Percentiles rank a stretch among this genome's conserved stretches.
phyloP scores from a whole-genome alignment of 129 eudicot genomes.

The Ambrosia trifida region DNA sequence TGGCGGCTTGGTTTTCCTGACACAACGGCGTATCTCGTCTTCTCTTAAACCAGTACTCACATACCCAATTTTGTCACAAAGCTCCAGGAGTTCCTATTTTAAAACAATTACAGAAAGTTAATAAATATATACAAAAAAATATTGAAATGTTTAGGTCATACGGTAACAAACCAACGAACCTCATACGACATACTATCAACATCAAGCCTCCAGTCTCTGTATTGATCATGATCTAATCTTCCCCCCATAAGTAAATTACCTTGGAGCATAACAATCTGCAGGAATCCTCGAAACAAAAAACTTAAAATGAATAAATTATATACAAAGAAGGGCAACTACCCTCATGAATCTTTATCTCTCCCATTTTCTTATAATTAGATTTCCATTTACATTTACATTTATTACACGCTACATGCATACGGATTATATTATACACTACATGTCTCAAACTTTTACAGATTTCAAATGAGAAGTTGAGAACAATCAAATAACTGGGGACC shows the following conservation, averaged over 20 bases:
- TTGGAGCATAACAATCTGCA: constrained; percentile 92
- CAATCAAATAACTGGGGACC: too few species aligned
- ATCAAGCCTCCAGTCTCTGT: constrained; percentile 89
- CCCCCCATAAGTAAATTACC: constrained; percentile 72
- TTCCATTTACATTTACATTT: too few species aligned
- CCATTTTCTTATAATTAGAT: too few species aligned
- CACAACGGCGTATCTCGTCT: constrained; percentile 65
- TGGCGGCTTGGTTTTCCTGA: constrained; percentile 65
- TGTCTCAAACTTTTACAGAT: too few species aligned
- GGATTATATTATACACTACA: too few species aligned
- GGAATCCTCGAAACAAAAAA: background rate
- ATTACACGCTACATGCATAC: too few species aligned
- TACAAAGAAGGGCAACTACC: too few species aligned
- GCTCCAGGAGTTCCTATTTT: constrained; percentile 84
- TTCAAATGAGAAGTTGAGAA: too few species aligned
- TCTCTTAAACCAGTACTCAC: constrained; percentile 89
- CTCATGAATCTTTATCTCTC: too few species aligned
- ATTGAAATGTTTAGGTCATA: background rate
- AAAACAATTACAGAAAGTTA: constrained; percentile 6
- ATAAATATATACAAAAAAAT: background rate
- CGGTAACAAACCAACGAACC: constrained; percentile 45
- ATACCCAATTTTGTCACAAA: constrained; percentile 86
- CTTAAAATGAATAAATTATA: background rate
- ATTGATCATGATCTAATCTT: constrained; percentile 58
- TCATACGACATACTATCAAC: constrained; percentile 92